Evolutionary conservation across 1,139 yeast species (phyloP).

Genomic region (Taphrina populina): DNA sequence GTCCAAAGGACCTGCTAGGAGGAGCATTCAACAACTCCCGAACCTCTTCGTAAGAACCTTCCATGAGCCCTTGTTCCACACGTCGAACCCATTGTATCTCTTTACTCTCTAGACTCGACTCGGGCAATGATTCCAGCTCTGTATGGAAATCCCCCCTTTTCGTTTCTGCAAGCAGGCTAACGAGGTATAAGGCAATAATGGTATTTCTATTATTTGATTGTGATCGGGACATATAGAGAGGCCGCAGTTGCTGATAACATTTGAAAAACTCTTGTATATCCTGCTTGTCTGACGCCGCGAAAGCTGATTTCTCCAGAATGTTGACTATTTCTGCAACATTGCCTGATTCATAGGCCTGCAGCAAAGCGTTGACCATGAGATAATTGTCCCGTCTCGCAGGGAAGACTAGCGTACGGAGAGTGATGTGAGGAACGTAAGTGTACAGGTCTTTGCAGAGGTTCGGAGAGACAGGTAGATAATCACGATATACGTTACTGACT

Average conservation of each 20-base stretch:
- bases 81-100: constrained; percentile 78
- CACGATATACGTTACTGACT: too few species aligned
- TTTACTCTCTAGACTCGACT: constrained; percentile 56
- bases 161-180: constrained; percentile 76
- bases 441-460: too few species aligned
- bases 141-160: constrained; percentile 85
- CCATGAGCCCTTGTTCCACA: constrained; percentile 91
- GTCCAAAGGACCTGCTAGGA: constrained; percentile 23
- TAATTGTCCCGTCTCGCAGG: too few species aligned
- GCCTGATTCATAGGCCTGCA: constrained; percentile 15
- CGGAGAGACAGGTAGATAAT: too few species aligned
- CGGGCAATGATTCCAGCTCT: constrained; percentile 70
- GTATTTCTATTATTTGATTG: constrained; percentile 27
- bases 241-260: constrained; percentile 13
- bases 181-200: constrained; percentile 68
- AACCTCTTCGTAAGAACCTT: constrained; percentile 91
- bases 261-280: constrained; percentile 7
- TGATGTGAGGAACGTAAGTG: too few species aligned
- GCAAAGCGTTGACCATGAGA: constrained; percentile 27
- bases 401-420: too few species aligned
- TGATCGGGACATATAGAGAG: constrained; percentile 27
- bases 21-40: constrained; percentile 56
- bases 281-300: not conserved
- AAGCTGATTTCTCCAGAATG: constrained; percentile 15
- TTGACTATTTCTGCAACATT: constrained; percentile 2